Base-by-base conservation (phyloP, 805 yeast species). In the Myxozyma monticola region DNA sequence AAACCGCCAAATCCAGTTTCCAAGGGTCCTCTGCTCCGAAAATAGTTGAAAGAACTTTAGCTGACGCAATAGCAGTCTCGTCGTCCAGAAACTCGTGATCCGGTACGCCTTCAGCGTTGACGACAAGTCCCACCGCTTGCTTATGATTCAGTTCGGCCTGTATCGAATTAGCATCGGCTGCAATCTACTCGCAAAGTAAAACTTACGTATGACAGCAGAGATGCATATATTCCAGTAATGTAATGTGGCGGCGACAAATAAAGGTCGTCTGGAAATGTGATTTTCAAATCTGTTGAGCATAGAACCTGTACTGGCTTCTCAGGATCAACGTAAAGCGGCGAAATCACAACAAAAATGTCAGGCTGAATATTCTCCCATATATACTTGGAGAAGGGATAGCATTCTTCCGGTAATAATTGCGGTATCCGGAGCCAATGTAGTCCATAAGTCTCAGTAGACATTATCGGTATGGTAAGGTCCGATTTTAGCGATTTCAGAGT, bases 171-270 rank as follows among this genome's bases (percentile, higher is more conserved):
- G n/a, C n/a, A n/a, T n/a, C n/a, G 10, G 12, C 18, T 10, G n/a
- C 21, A 5, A 18, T 15, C 17, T 14, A 7, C 26, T 12, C 14
- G 17, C n/a, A n/a, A n/a, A n/a, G n/a, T n/a, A n/a, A 6, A 20
- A 50, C 59, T 31, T 38, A 55, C 60, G 22, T 53, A 63, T 49
- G 73, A 71, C 17, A 65, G 62, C 3, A 71, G 53, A 0, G 77
- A 70, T n/a, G 80, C 86, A 7, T 75, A 59, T 21, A 78, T 73
- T 0, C 85, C 86, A 0, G 85, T 78, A 24, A 83, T 66, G 45
- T 77, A 76, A 63, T 79, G 84, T 0, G 88, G 88, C 1, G 88
- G 86, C 18, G 63, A 67, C 46, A 83, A 65, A 8, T 59, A 28
- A 0, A 61, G 30, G 12, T 18, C 22, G 17, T 34, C 26, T 10